Percentiles rank a stretch among this genome's conserved stretches.
Evolutionary conservation across 2,329 filamentous ascomycete species (phyloP).

Genomic region (Fusarium tricinctum): DNA sequence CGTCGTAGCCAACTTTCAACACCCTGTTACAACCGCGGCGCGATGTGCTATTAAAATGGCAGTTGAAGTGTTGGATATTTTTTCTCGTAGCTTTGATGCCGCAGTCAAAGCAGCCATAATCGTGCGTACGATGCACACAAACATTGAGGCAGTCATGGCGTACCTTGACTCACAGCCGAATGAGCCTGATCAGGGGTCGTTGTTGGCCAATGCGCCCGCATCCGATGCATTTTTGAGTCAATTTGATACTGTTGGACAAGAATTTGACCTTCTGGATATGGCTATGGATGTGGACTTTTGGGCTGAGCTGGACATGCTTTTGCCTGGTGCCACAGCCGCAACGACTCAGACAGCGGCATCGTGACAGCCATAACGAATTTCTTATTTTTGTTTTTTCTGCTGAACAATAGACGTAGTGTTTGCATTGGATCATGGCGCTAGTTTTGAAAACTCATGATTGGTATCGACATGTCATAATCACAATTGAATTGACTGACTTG

Average conservation of each 20-base stretch:
- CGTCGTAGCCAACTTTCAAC: neutral
- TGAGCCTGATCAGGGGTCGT: neutral
- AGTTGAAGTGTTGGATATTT: conserved; percentile 11
- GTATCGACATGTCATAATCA: no score
- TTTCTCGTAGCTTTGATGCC: conserved; percentile 18
- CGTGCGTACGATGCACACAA: conserved; percentile 6
- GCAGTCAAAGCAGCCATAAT: conserved; percentile 11
- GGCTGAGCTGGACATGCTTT: conserved; percentile 18
- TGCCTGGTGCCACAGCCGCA: neutral
- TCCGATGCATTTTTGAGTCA: neutral
- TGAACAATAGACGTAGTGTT: neutral
- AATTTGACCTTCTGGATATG: conserved; percentile 28
- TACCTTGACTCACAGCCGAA: neutral
- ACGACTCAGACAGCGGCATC: neutral
- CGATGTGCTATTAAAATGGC: neutral
- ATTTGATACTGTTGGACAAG: conserved; percentile 4
- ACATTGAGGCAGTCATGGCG: conserved; percentile 22
- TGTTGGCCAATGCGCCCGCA: neutral
- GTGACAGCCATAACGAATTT: neutral
- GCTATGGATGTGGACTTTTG: conserved; percentile 27
- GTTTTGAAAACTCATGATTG: no score
- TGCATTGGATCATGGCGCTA: neutral
- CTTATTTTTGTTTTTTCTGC: neutral
- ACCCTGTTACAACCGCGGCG: neutral
- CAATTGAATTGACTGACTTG: no score